Conservation (phyloP, 2,329 filamentous ascomycete genomes). For the Diaporthe vaccinii region DNA sequence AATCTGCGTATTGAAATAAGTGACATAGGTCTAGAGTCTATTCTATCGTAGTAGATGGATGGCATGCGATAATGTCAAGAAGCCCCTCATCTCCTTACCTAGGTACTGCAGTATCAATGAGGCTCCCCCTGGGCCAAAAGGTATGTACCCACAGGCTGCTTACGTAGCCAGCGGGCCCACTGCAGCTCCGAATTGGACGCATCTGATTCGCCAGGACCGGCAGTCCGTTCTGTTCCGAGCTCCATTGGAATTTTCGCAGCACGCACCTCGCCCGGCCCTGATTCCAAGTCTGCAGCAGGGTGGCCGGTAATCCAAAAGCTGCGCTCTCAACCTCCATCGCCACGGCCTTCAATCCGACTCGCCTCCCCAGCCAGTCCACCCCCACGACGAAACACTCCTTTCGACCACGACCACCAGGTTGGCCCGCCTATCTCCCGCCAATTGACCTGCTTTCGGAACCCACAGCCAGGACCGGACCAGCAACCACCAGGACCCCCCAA, state of each 20-base stretch:
- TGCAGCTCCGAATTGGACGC: constrained; percentile 34
- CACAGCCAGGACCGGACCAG: not conserved
- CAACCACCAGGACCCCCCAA: not conserved
- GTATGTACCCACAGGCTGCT: constrained; percentile 13
- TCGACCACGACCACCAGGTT: constrained; percentile 29
- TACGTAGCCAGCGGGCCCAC: constrained; percentile 20
- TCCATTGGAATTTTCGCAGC: constrained; percentile 41
- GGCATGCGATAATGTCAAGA: not conserved
- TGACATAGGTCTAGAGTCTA: not conserved
- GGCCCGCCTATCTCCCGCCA: constrained; percentile 12
- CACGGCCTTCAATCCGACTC: constrained; percentile 24
- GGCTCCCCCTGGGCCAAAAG: not conserved
- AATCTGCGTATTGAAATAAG: not conserved
- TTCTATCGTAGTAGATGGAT: not conserved
- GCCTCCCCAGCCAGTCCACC: constrained; percentile 19
- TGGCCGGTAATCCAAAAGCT: constrained; percentile 35
- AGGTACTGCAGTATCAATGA: not conserved
- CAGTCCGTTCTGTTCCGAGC: constrained; percentile 41
- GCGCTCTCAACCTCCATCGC: constrained; percentile 31
- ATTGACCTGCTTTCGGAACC: constrained; percentile 13
- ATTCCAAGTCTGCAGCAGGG: constrained; percentile 31
- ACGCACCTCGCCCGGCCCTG: constrained; percentile 31
- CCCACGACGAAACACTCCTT: constrained; percentile 28
- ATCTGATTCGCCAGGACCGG: constrained; percentile 35
- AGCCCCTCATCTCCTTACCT: not conserved